A percentile compares a stretch with the other conserved stretches of the same genome.
These are phyloP conservation scores for Jatropha podagrica DNA, from an alignment of 441 rosid species.

Conservation along the genomic window DNA sequence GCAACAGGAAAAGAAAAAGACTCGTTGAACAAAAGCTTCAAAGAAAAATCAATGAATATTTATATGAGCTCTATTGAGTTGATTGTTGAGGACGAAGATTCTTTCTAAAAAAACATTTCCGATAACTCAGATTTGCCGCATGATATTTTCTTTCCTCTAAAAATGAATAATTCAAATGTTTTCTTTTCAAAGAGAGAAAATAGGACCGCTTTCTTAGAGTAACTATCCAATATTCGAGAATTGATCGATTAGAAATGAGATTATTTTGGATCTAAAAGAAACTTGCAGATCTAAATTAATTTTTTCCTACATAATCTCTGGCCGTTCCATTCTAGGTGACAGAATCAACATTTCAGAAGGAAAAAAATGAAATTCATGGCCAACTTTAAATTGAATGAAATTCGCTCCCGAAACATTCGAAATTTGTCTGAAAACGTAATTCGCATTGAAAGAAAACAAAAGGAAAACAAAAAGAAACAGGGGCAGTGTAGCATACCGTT, in stretches of 20 bases:
- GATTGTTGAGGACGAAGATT: neutral
- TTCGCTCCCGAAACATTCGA: too few relatives aligned
- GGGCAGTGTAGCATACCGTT: neutral
- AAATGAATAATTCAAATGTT: slow-evolving; percentile 12
- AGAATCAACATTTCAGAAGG: neutral
- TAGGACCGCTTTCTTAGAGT: slow-evolving; percentile 7
- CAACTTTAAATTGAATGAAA: too few relatives aligned
- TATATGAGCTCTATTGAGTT: slow-evolving; percentile 9
- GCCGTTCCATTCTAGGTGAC: neutral
- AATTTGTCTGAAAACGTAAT: neutral
- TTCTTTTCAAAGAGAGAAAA: slow-evolving; percentile 14
- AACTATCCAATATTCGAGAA: slow-evolving; percentile 15
- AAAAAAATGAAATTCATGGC: neutral
- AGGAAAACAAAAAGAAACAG: neutral
- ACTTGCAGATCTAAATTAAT: slow-evolving; percentile 8
- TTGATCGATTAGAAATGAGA: slow-evolving; percentile 22
- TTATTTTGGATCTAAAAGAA: slow-evolving; percentile 27
- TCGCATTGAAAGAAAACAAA: too few relatives aligned
- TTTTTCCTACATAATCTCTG: neutral
- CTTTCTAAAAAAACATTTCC: neutral
- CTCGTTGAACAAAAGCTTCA: neutral
- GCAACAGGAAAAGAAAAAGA: too few relatives aligned
- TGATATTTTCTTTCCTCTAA: neutral
- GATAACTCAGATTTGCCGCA: neutral
- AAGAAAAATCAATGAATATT: neutral